Base-by-base conservation (phyloP, 768 basidiomycete genomes). In the Sarcodon sp. region DNA sequence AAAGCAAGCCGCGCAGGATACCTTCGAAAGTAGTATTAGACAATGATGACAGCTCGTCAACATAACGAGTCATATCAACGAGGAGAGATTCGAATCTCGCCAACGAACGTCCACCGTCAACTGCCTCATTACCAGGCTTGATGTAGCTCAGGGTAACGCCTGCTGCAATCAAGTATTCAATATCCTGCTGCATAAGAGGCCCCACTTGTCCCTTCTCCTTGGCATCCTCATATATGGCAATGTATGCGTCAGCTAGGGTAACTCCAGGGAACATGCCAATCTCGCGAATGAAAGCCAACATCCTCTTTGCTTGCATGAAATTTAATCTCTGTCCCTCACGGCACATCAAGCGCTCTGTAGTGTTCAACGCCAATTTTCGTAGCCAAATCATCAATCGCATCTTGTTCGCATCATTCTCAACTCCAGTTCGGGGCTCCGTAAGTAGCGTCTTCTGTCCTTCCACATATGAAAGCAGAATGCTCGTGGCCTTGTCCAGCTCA, bases 11-110 rank as follows among this genome's bases (percentile, higher is more conserved):
- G 39, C 39, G 39, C 13, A 41, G 11, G 27, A 41, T 27, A 15
- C 39, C 39, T 9, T 41, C 39, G 13, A 41, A 16, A 7, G 39
- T 27, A 27, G 39, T 41, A 43, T 33, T 54, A 51, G 7, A 70
- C 34, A 3, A 59, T 50, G 32, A 62, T 53, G 27, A 70, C 47
- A 41, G 39, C 8, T 41, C 39, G 16, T 41, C 16, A 27, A 41
- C 8, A 27, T 41, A 11, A 27, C 39, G 16, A 13, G 39, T 27
- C 15, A 41, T 41, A 27, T 41, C 39, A 11, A 27, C 27, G 39
- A 41, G 39, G 39, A 41, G 39, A 27, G 39, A 16, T 13, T 41
- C 39, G 13, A 41, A 41, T 27, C 39, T 8, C 13, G 15, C 41
- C 7, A 31, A n/a, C 2, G 39, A 33, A 15, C 15, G 47, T 41